Evolutionary conservation across 176 grass and related monocot genomes (phyloP).

Genomic region (Eremochloa ophiuroides): DNA sequence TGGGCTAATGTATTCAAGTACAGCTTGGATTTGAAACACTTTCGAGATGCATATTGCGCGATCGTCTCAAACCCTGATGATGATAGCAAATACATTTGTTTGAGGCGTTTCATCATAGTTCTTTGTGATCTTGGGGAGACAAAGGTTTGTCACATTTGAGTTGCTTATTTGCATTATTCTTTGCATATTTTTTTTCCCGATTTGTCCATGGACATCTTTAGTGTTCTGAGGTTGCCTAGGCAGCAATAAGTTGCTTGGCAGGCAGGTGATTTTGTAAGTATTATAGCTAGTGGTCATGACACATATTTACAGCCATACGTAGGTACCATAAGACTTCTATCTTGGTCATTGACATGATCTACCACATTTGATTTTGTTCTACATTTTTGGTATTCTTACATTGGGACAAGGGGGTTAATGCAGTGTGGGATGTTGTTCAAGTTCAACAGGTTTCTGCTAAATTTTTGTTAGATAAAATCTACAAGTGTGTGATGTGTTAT

Average conservation of each 20-base stretch:
- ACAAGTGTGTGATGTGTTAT: not conserved
- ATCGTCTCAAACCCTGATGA: slow-evolving; percentile 87
- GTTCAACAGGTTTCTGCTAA: not conserved
- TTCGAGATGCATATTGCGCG: slow-evolving; percentile 81
- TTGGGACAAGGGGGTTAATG: not conserved
- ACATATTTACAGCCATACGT: slow-evolving; percentile 15
- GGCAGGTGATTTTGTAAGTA: not conserved
- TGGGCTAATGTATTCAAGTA: slow-evolving; percentile 94
- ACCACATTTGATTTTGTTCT: slow-evolving; percentile 1
- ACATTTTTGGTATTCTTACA: not conserved
- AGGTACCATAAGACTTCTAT: slow-evolving; percentile 2
- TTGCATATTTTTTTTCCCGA: not conserved
- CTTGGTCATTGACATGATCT: slow-evolving; percentile 6
- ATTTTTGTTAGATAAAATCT: not conserved
- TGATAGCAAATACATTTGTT: slow-evolving; percentile 84
- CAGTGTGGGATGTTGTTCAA: not conserved
- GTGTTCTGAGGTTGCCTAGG: not conserved
- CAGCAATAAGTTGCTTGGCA: not conserved
- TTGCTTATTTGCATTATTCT: slow-evolving; percentile 19
- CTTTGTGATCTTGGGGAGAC: slow-evolving; percentile 84
- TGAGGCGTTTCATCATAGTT: slow-evolving; percentile 91
- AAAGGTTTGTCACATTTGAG: slow-evolving; percentile 58
- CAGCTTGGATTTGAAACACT: slow-evolving; percentile 82
- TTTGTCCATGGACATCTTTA: not conserved
- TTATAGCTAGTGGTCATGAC: not conserved